Percentiles rank a stretch among this genome's conserved stretches.
Conservation (phyloP, 23 red algal species). For the Gracilaria vermiculophylla region DNA sequence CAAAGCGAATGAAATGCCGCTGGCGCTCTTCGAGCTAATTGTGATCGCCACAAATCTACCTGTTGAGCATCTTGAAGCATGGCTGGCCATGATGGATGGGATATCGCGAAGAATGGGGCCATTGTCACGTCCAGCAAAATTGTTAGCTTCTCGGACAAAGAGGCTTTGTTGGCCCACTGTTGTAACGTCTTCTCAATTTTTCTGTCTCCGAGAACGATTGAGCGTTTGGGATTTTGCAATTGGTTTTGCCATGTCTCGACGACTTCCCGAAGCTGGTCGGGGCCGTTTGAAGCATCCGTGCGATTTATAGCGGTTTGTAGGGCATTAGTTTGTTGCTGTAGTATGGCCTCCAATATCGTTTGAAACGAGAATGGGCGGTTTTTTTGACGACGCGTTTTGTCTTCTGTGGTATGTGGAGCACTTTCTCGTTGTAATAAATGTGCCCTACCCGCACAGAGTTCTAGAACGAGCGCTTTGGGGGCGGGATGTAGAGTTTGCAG, state of each 20-base stretch:
- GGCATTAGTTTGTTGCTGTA: not conserved
- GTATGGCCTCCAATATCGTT: not conserved
- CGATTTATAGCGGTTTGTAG: not conserved
- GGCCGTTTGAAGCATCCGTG: not conserved
- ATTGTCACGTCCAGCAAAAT: not conserved
- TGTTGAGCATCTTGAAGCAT: not conserved
- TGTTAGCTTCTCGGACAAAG: not conserved
- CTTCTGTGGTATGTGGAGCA: not conserved
- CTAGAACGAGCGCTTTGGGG: not conserved
- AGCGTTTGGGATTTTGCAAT: not conserved
- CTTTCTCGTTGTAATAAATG: not conserved
- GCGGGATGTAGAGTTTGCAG: not conserved
- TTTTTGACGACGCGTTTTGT: not conserved
- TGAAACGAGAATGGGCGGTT: not conserved
- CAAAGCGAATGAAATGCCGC: not conserved
- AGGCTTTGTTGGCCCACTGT: not conserved
- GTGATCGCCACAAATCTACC: not conserved
- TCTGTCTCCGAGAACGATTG: slow-evolving; percentile 2
- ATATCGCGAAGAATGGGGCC: not conserved
- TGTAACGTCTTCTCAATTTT: not conserved
- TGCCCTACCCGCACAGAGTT: not conserved
- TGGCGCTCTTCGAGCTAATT: not conserved
- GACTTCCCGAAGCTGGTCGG: not conserved
- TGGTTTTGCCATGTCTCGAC: not conserved
- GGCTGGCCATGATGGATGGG: not conserved